These are phyloP conservation scores for Malus sieversii DNA, from an alignment of 306 rosid species.

Conservation along the genomic window DNA sequence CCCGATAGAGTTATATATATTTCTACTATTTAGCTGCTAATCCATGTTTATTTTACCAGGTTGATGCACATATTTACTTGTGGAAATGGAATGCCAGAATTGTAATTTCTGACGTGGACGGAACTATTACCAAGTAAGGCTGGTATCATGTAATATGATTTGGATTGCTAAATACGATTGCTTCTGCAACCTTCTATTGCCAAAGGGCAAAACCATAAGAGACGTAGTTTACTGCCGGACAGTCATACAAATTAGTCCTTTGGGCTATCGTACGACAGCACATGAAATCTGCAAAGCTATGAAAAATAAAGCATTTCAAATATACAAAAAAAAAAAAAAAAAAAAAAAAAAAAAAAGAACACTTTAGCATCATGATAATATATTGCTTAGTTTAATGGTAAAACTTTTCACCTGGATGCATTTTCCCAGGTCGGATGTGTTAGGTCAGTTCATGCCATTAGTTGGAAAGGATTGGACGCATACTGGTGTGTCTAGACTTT, in stretches of 20 bases:
- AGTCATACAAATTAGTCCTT: neutral
- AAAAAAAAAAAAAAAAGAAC: neutral
- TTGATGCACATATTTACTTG: conserved; percentile 93
- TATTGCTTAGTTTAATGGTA: neutral
- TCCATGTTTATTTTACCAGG: conserved; percentile 42
- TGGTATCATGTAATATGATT: conserved; percentile 1
- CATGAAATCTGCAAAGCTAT: neutral
- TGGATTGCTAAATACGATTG: conserved; percentile 16
- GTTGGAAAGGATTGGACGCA: conserved; percentile 98
- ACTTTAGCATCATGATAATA: neutral
- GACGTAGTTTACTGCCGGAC: neutral
- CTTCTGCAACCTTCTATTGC: neutral
- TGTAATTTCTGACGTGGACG: conserved; percentile 97
- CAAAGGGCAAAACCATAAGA: neutral
- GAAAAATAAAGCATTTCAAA: neutral
- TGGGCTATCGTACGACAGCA: neutral
- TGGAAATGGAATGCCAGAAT: conserved; percentile 97
- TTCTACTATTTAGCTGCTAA: conserved; percentile 20
- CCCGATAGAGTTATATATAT: neutral
- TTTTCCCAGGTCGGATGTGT: conserved; percentile 79
- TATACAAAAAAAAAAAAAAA: neutral
- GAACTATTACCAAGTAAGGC: conserved; percentile 96
- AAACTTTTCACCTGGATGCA: neutral
- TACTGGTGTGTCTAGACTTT: conserved; percentile 93
- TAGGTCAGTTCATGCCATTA: conserved; percentile 99